Base-by-base conservation (phyloP, 805 yeast genomes). In the Aciculoconidium aculeatum region DNA sequence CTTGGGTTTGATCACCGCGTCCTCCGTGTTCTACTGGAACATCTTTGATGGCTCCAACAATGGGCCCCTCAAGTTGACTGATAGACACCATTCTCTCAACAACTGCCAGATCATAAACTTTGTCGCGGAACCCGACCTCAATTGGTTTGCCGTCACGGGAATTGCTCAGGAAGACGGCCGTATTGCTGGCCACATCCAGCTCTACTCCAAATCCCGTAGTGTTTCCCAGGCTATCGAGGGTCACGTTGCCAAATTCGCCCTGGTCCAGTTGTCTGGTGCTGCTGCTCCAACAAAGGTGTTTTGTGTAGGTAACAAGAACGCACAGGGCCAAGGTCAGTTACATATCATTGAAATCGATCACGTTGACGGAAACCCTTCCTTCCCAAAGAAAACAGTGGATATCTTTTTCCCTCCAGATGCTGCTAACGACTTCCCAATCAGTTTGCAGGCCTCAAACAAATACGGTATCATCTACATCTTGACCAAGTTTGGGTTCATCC, bases 161-260 rank as follows among this genome's bases (percentile, higher is more conserved):
- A 87, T 92, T 49, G 80, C 94, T 18, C 96, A 87, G 60, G 95
- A 86, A 52, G 80, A 81, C 44, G 94, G 94, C 41, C 77, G 94
- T 48, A 85, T 92, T 44, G 96, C 86, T 18, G 99, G 99, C 53
- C 94, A 85, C 61, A 83, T 90, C 54, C 99, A 92, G 66, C 75
- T 92, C 39, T 92, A 67, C 61, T 82, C 95, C 36, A 82, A 80
- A 54, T 76, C 80, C 31, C 79, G 97, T 62, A 82, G 83, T 51
- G 84, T 90, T 21, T 88, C 96, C 9, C 99, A 92, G 64, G 88
- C 95, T 12, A 85, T 92, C 46, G 97, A 92, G 52, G 98, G 98
- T 47, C 98, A 92, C 58, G 97, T 94, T 32, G 92, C 95, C 36
- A 76, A 77, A 23, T 92, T 92, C 62, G 86, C 95, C 31, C 67